Percentiles rank a stretch among this genome's conserved stretches.
phyloP scores from a whole-genome alignment of 768 basidiomycete genomes.

The Ramaria sp. region DNA sequence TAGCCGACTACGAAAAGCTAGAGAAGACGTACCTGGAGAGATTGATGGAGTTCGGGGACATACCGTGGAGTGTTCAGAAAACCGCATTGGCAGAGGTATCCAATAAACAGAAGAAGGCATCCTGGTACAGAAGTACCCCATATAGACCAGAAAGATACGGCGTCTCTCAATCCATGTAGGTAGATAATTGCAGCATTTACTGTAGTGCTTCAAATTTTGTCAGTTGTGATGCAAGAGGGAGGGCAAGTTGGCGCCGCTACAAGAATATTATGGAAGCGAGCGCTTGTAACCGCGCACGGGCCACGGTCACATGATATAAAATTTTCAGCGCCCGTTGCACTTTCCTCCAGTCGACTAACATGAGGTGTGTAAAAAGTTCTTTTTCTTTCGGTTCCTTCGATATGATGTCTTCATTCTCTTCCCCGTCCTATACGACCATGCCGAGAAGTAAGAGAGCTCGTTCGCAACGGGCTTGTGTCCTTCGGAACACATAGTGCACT shows the following conservation, averaged over 20 bases:
- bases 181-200: too few relatives aligned
- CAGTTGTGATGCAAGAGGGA: background rate
- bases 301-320: background rate
- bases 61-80: slow-evolving; percentile 19
- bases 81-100: slow-evolving; percentile 11
- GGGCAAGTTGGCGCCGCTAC: background rate
- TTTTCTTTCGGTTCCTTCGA: background rate
- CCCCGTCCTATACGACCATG: slow-evolving; percentile 89
- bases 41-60: slow-evolving; percentile 16
- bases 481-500: slow-evolving; percentile 60
- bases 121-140: too few relatives aligned
- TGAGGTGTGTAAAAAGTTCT: background rate
- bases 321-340: background rate
- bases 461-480: slow-evolving; percentile 64
- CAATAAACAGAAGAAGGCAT: too few relatives aligned
- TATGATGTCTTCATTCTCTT: slow-evolving; percentile 78
- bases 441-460: slow-evolving; percentile 60
- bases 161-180: too few relatives aligned
- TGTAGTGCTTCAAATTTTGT: too few relatives aligned
- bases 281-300: background rate
- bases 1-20: slow-evolving; percentile 15
- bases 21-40: slow-evolving; percentile 15
- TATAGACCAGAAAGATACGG: too few relatives aligned
- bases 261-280: background rate
- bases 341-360: background rate